Evolutionary conservation across 2,329 filamentous ascomycete species (phyloP), one percentile per base, ranked within the genome.

Genomic region (Pezizomycotina sp.): DNA sequence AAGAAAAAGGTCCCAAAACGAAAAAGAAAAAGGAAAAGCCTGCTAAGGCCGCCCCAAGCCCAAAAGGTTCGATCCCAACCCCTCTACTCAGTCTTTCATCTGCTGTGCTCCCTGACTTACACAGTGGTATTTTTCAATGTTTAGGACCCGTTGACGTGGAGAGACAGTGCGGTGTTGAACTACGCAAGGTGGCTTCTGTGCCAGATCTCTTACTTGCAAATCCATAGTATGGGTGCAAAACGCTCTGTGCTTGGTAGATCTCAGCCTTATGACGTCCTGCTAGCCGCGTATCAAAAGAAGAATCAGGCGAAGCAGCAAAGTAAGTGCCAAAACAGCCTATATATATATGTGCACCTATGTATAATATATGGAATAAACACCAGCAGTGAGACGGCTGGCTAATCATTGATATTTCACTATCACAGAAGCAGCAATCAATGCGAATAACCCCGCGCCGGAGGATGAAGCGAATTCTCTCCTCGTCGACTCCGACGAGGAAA

Each of bases 221-320:
- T 86, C 77, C 84, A 93, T 48, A 76, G 69, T n/a, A 92, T 93
- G 84, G 83, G 84, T 7, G 77, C 84, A 4, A 93, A 93, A 59
- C 69, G 84, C 49, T 77, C 78, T 1, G 84, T 93, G 3, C 77
- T 81, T 4, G 84, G 84, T 1, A 68, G 84, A 43, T 89, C 79
- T 27, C 60, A 92, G 42, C 84, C 84, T 1, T 93, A 93, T 53
- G 83, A 92, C 56, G 89, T 92, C 76, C 63, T 93, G 24, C 66
- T 93, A 23, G 74, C 78, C 9, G 76, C 77, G 5, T 89, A 89
- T 53, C 80, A 89, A 57, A 93, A 95, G 67, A 95, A 93, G 65
- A 98, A 98, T 52, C 89, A 95, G 58, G 89, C 89, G 14, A 92
- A 92, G 54, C 81, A 92, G 61, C 89, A 95, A 58, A 92, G 81